These are phyloP conservation scores for Wickerhamomyces chaumierensis DNA, from an alignment of 805 yeast genomes.

Conservation along the genomic window DNA sequence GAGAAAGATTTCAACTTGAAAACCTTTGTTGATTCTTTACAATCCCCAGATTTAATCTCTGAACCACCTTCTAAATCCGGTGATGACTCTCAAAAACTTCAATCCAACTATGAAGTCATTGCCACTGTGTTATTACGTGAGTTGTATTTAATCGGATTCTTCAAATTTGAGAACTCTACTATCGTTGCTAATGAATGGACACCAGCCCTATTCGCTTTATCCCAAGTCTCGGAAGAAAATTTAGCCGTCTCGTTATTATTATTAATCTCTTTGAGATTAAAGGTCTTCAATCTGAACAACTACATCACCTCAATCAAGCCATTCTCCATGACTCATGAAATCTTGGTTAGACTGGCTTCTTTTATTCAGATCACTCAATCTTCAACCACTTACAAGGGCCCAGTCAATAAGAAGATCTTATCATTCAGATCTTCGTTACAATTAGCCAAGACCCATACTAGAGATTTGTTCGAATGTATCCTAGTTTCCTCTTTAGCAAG, in stretches of 20 bases:
- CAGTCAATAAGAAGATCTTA: conserved; percentile 54
- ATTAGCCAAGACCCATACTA: conserved; percentile 35
- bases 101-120: conserved; percentile 39
- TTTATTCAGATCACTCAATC: conserved; percentile 36
- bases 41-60: conserved; percentile 14
- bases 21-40: conserved; percentile 16
- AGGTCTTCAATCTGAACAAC: conserved; percentile 27
- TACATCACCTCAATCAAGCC: conserved; percentile 6
- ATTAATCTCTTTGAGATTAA: conserved; percentile 33
- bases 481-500: conserved; percentile 40
- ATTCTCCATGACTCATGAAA: conserved; percentile 4
- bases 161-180: conserved; percentile 25
- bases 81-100: conserved; percentile 23
- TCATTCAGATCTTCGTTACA: conserved; percentile 57
- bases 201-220: conserved; percentile 26
- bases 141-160: conserved; percentile 38
- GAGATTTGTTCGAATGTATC: conserved; percentile 44
- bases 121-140: conserved; percentile 45
- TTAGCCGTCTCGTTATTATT: conserved; percentile 35
- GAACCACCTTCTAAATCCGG: conserved; percentile 8
- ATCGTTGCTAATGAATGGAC: conserved; percentile 41
- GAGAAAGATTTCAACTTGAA: conserved; percentile 19
- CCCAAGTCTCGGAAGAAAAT: conserved; percentile 20
- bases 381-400: conserved; percentile 52
- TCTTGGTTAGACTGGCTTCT: conserved; percentile 38